A percentile compares a stretch with the other conserved stretches of the same genome.
Evolutionary conservation across 768 basidiomycete species (phyloP).

Genomic region (Pisolithus sp.): DNA sequence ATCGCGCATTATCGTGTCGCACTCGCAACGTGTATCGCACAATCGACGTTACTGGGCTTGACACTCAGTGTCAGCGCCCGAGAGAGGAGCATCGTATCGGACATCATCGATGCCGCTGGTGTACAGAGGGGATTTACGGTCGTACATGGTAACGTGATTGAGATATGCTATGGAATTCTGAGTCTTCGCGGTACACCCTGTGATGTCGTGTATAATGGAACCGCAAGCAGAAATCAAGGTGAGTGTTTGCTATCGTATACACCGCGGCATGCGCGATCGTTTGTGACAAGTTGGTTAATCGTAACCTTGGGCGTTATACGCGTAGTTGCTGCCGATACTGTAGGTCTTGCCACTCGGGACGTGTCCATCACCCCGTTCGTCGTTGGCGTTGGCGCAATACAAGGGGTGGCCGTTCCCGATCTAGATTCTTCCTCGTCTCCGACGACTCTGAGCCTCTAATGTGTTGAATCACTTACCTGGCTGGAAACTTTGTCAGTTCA

Average conservation of each 20-base stretch:
- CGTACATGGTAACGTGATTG: slow-evolving; percentile 9
- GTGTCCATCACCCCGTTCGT: neutral
- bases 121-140: slow-evolving; percentile 19
- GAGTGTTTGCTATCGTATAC: neutral
- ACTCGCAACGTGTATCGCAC: slow-evolving; percentile 34
- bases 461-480: slow-evolving; percentile 41
- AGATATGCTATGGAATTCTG: slow-evolving; percentile 38
- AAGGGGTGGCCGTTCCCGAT: neutral
- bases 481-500: slow-evolving; percentile 37
- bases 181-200: slow-evolving; percentile 19
- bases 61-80: slow-evolving; percentile 32
- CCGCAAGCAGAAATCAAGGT: slow-evolving; percentile 1
- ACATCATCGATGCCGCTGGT: slow-evolving; percentile 26
- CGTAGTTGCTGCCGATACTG: neutral
- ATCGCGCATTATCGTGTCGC: slow-evolving; percentile 47
- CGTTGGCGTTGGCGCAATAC: neutral
- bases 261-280: neutral
- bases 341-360: neutral
- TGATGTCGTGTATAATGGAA: slow-evolving; percentile 11
- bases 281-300: neutral
- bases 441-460: slow-evolving; percentile 18
- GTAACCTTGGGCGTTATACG: too few relatives aligned
- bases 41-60: slow-evolving; percentile 36
- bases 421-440: neutral
- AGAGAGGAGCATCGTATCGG: slow-evolving; percentile 28